Evolutionary conservation across 1,284 basidiomycete species (phyloP).

Genomic region (Ganoderma sp.): DNA sequence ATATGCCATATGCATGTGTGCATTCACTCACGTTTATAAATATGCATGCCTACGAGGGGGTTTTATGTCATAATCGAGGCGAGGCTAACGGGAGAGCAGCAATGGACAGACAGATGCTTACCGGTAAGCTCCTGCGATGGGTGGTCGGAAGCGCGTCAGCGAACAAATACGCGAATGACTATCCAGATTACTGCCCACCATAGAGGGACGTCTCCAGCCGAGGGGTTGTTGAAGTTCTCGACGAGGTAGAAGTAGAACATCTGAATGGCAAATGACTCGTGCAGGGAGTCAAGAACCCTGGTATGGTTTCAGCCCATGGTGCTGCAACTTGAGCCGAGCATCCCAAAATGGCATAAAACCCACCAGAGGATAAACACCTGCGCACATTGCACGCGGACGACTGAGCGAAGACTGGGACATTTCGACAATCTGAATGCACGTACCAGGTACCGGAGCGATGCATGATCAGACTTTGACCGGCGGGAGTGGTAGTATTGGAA

Average conservation of each 20-base stretch:
- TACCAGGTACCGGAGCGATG: neutral
- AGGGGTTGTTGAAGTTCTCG: neutral
- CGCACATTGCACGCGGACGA: neutral
- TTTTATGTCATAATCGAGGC: neutral
- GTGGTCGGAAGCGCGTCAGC: neutral
- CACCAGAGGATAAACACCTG: neutral
- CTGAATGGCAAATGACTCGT: neutral
- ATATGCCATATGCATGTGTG: neutral
- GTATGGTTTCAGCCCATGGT: neutral
- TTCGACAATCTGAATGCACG: neutral
- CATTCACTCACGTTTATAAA: neutral
- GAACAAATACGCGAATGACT: neutral
- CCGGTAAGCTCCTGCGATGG: neutral
- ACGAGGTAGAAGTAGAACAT: slow-evolving; percentile 1
- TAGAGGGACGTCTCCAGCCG: neutral
- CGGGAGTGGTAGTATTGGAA: slow-evolving; percentile 2
- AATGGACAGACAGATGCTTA: neutral
- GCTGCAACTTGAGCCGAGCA: neutral
- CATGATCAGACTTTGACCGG: neutral
- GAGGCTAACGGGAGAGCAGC: neutral
- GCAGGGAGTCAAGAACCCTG: neutral
- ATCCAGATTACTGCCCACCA: neutral
- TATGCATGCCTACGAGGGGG: neutral
- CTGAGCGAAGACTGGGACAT: neutral
- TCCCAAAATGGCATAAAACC: neutral